Base-by-base conservation (phyloP, 148 eudicot species). In the Camellia sinensis region DNA sequence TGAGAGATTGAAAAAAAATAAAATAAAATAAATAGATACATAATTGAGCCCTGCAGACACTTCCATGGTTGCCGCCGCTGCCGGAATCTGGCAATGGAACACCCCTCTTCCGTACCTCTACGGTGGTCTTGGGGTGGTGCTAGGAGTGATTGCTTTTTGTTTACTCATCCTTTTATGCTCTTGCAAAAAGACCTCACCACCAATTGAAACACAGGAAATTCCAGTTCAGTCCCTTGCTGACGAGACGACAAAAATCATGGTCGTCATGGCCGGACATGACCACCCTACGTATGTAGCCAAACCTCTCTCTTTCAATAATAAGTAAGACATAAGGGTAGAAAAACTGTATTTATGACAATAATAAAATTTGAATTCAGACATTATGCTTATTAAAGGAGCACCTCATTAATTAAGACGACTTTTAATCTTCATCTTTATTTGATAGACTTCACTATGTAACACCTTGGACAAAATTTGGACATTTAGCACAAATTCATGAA, bases 121-220 rank as follows among this genome's bases (percentile, higher is more conserved):
- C n/a, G 79, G 79, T 18, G 69, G 79, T 19, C 56, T 76, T 62
- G 69, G 56, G 53, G 7, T 76, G 56, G 29, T 76, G 68, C 18
- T 76, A n/a, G 59, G 43, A 41, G 48, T 63, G 53, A 76, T 76
- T 76, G 79, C 79, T 11, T 1, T 76, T 1, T 64, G 70, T 44
- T 63, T 76, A 40, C 68, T 76, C 37, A 45, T 62, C 79, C 69
- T 76, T 46, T 69, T 70, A 19, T 76, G 79, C 18, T 43, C 79
- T 19, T 40, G 44, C 56, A 3, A 10, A 5, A 67, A 67, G 45
- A 11, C 45, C 1, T 37, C 17, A 5, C 7, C 66, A 9, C 37
- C 66, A 19, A 11, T 3, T 18, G 40, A 62, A 62, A 9, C 5
- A 62, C 6, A 3, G 66, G 61, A 53, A 53, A 60, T 8, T 22